Conservation (phyloP, 2,329 filamentous ascomycete genomes). For the Cryphonectria japonica region DNA sequence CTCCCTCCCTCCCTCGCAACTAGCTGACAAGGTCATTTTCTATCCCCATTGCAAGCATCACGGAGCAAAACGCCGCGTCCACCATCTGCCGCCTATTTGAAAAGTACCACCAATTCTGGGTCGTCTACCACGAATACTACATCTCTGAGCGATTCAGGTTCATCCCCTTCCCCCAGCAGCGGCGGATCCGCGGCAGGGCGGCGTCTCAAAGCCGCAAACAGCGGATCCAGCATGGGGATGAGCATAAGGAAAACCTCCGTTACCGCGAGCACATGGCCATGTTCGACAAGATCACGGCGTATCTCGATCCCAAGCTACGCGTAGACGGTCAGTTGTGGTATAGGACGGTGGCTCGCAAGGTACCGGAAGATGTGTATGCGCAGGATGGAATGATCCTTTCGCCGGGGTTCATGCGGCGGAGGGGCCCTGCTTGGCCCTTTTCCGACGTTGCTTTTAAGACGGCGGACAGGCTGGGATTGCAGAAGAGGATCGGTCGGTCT, state of each 20-base stretch:
- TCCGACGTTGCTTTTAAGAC: neutral
- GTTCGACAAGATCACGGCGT: neutral
- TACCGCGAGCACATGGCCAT: neutral
- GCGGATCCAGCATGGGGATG: neutral
- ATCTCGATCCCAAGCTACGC: neutral
- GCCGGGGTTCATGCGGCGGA: neutral
- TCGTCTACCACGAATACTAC: conserved; percentile 15
- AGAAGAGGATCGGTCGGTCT: neutral
- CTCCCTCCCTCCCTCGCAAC: neutral
- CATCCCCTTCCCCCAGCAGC: neutral
- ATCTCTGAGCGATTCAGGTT: neutral
- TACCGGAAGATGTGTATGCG: neutral
- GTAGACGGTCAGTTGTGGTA: conserved; percentile 8
- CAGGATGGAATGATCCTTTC: neutral
- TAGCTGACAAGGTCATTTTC: neutral
- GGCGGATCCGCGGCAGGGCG: neutral
- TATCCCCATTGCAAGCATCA: neutral
- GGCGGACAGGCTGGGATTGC: conserved; percentile 3
- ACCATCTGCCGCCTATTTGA: conserved; percentile 18
- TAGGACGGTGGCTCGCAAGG: neutral
- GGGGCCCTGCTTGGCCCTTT: conserved; percentile 11
- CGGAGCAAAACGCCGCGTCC: conserved; percentile 1
- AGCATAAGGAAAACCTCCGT: neutral
- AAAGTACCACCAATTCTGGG: neutral
- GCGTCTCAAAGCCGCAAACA: neutral